Conservation (phyloP, 2,329 filamentous ascomycete species). For the Pseudogymnoascus sp. region DNA sequence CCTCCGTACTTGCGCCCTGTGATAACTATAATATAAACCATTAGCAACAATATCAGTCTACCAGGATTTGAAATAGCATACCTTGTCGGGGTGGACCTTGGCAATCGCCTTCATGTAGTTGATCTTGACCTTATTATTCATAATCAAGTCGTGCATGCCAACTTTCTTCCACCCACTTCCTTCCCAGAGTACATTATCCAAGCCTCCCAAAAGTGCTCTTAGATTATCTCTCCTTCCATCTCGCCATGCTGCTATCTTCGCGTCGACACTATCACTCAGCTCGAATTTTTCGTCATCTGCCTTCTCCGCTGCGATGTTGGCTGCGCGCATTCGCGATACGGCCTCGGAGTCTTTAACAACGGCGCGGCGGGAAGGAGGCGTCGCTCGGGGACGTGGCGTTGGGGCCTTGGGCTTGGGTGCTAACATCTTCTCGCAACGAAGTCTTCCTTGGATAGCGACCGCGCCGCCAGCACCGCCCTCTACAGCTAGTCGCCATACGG, state of each 20-base stretch:
- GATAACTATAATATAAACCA: constrained; percentile 40
- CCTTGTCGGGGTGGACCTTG: constrained; percentile 98
- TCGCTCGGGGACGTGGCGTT: constrained; percentile 36
- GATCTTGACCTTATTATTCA: constrained; percentile 94
- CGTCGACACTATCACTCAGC: constrained; percentile 77
- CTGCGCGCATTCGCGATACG: constrained; percentile 71
- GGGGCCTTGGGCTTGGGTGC: constrained; percentile 53
- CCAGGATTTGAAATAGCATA: constrained; percentile 38
- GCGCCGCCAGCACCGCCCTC: constrained; percentile 79
- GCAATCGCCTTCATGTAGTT: constrained; percentile 98
- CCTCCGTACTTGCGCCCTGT: constrained; percentile 56
- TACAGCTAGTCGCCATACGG: constrained; percentile 74
- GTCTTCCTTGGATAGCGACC: constrained; percentile 74
- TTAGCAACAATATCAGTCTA: constrained; percentile 2
- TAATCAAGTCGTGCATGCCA: constrained; percentile 83
- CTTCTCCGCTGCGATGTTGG: constrained; percentile 75
- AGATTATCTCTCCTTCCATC: constrained; percentile 90
- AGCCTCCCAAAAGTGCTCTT: constrained; percentile 73
- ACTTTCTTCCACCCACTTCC: constrained; percentile 95
- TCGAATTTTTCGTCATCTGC: constrained; percentile 92
- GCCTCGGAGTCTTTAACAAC: constrained; percentile 55
- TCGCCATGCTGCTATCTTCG: constrained; percentile 70
- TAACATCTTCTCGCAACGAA: constrained; percentile 82
- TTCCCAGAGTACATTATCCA: constrained; percentile 87
- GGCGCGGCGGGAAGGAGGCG: constrained; percentile 36